Evolutionary conservation across 768 basidiomycete genomes (phyloP).

Genomic region (Kwoniella botswanensis): DNA sequence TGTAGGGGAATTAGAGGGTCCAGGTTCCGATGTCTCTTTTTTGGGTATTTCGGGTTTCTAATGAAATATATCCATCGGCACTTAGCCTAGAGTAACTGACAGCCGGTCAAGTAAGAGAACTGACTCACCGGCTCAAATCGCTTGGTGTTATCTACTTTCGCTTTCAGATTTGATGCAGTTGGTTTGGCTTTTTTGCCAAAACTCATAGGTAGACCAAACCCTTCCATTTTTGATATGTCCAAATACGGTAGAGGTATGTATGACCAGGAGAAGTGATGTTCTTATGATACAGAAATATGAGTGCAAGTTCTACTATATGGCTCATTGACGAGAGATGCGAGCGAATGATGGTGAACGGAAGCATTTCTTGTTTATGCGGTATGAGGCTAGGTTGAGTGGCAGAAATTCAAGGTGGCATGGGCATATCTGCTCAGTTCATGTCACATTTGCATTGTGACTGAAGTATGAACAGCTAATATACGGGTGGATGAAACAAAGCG

Average conservation of each 20-base stretch:
- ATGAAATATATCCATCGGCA: background rate
- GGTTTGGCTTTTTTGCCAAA: conserved; percentile 59
- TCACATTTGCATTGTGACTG: too few relatives aligned
- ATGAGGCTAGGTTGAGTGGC: too few relatives aligned
- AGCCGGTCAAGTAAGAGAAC: background rate
- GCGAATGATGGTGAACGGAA: too few relatives aligned
- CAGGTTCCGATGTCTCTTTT: background rate
- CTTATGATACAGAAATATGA: background rate
- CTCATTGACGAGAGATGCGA: too few relatives aligned
- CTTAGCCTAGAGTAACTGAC: background rate
- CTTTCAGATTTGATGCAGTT: conserved; percentile 40
- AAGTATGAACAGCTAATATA: too few relatives aligned
- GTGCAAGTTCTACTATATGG: background rate
- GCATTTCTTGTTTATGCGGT: too few relatives aligned
- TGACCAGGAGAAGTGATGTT: background rate
- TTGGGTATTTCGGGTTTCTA: background rate
- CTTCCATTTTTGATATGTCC: conserved; percentile 50
- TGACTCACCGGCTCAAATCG: conserved; percentile 36
- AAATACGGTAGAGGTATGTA: background rate
- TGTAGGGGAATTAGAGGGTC: conserved; percentile 15
- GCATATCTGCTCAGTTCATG: too few relatives aligned
- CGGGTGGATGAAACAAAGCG: too few relatives aligned
- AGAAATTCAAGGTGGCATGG: too few relatives aligned
- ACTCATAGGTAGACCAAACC: conserved; percentile 56
- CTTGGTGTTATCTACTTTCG: conserved; percentile 57